Base-by-base conservation (phyloP, 2,329 filamentous ascomycete genomes). In the Zymoseptoria passerinii region DNA sequence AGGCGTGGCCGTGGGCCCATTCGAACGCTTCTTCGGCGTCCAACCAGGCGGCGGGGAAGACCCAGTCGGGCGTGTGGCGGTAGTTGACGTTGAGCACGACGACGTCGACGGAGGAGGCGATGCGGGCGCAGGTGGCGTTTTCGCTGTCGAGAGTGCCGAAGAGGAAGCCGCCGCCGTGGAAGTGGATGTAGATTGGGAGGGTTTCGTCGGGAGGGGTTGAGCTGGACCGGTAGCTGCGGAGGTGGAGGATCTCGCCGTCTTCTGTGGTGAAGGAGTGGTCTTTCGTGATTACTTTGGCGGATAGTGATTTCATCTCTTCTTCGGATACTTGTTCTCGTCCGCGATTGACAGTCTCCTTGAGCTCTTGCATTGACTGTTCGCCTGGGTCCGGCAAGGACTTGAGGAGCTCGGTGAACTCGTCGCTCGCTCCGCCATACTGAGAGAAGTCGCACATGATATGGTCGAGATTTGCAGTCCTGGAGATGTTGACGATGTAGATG, bases 81-180 rank as follows among this genome's bases (percentile, higher is more conserved):
- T 85, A 85, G 62, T 83, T 81, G 10, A 84, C 72, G 49, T 82
- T 81, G 1, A 84, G 63, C 0, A 84, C 80, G 0, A 79, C 69
- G 1, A 78, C 72, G 1, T 71, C 68, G 0, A 73, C 67, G 4
- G 72, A 72, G 10, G 76, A 66, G 0, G 80, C 78, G 8, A 82
- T 75, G 0, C 74, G 72, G 0, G 77, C 69, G 61, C 81, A 85
- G 0, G 71, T 73, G 0, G 77, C 76, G 56, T 85, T 81, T 60
- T 85, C 83, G 0, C 77, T 77, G 1, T 68, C 63, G 2, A 84
- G 65, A 0, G 77, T 80, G 1, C 83, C 83, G n/a, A 81, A 79
- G 8, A 83, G 63, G 58, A 81, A 85, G 0, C 81, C 81, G 2
- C 81, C 81, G 3, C 82, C 81, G 61, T 83, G 82, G 1, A 82